phyloP scores from a whole-genome alignment of 2,329 filamentous ascomycete genomes.

The Paracoccidioides brasiliensis region DNA sequence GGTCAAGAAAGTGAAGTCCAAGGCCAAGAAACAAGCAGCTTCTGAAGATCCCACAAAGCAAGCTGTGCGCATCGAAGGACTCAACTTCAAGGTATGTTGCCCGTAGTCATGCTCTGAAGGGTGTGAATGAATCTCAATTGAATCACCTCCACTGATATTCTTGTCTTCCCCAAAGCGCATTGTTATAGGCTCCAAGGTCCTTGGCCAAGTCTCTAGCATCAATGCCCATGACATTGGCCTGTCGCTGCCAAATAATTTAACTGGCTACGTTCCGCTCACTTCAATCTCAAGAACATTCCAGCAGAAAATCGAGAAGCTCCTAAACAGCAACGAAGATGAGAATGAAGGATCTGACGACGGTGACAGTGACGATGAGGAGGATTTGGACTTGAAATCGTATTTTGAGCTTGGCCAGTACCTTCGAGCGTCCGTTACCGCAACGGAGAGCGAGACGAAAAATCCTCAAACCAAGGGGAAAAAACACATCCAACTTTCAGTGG shows the following conservation, averaged over 20 bases:
- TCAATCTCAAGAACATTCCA: conserved; percentile 74
- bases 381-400: conserved; percentile 59
- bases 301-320: conserved; percentile 54
- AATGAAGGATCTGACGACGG: conserved; percentile 35
- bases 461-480: conserved; percentile 55
- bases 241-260: conserved; percentile 82
- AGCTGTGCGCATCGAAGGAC: conserved; percentile 62
- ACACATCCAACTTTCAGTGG: conserved; percentile 75
- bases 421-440: conserved; percentile 69
- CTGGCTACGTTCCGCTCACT: conserved; percentile 81
- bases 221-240: conserved; percentile 66
- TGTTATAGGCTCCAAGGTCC: conserved; percentile 69
- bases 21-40: conserved; percentile 41
- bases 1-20: conserved; percentile 34
- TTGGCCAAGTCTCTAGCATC: conserved; percentile 75
- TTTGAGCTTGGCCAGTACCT: conserved; percentile 81
- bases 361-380: conserved; percentile 37
- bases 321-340: conserved; percentile 45
- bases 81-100: conserved; percentile 68
- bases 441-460: conserved; percentile 41
- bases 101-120: background rate
- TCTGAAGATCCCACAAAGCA: conserved; percentile 35
- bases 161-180: conserved; percentile 47
- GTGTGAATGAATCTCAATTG: background rate
- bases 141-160: conserved; percentile 19